A percentile compares a stretch with the other conserved stretches of the same genome.
These are phyloP conservation scores for Mycena venus DNA, from an alignment of 768 basidiomycete species.

Conservation along the genomic window DNA sequence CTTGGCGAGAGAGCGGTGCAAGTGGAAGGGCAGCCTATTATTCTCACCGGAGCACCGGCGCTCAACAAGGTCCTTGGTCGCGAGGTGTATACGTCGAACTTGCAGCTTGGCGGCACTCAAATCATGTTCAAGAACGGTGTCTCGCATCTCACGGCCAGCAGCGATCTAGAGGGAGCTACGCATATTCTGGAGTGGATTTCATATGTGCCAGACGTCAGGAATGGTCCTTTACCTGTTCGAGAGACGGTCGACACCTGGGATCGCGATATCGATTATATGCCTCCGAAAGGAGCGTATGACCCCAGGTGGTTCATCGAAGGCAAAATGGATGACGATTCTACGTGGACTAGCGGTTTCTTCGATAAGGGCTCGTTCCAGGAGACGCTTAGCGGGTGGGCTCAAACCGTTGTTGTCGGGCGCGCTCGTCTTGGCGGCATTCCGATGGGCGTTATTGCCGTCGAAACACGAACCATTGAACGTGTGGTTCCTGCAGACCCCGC, in stretches of 20 bases:
- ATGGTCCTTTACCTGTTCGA: constrained; percentile 84
- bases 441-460: constrained; percentile 97
- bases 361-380: constrained; percentile 99
- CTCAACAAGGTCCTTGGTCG: constrained; percentile 99
- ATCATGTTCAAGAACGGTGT: constrained; percentile 99
- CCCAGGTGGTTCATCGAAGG: constrained; percentile 99
- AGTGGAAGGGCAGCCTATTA: constrained; percentile 99
- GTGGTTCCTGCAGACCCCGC: constrained; percentile 98
- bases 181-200: constrained; percentile 96
- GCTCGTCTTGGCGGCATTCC: constrained; percentile 97
- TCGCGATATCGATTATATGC: constrained; percentile 89
- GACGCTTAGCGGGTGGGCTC: constrained; percentile 98
- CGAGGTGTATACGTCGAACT: constrained; percentile 98
- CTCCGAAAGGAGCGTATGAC: constrained; percentile 96
- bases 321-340: constrained; percentile 84
- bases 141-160: constrained; percentile 94
- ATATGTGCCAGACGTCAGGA: constrained; percentile 89
- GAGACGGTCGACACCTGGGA: constrained; percentile 87
- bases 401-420: constrained; percentile 97
- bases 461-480: constrained; percentile 97
- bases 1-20: constrained; percentile 98
- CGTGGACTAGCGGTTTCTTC: constrained; percentile 94
- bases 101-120: constrained; percentile 99
- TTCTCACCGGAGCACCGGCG: constrained; percentile 95
- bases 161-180: constrained; percentile 95